These are phyloP conservation scores for Rosa hybrid DNA, from an alignment of 331 rosid species.

Conservation along the genomic window DNA sequence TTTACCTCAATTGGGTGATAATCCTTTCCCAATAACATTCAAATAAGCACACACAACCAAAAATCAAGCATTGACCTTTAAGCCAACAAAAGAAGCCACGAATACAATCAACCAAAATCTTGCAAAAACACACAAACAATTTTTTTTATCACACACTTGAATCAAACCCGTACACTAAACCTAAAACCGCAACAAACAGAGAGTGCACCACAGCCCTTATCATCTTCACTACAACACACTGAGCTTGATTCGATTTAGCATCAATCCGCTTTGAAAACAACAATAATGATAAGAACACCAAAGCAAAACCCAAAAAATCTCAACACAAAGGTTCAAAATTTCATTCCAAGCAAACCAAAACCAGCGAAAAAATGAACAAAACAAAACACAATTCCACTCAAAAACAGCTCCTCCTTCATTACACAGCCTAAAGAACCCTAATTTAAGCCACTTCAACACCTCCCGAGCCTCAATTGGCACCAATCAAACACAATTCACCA, in stretches of 20 bases:
- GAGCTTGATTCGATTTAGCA: conserved; percentile 18
- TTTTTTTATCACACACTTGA: background rate
- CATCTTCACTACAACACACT: conserved; percentile 14
- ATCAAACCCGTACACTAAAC: background rate
- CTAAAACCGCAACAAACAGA: background rate
- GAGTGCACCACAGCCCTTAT: background rate
- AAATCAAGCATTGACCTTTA: background rate
- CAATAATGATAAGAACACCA: conserved; percentile 1
- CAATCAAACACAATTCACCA: conserved; percentile 32
- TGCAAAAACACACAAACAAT: background rate
- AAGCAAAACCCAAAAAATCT: background rate
- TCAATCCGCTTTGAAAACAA: conserved; percentile 7
- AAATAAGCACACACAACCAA: background rate
- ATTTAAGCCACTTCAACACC: conserved; percentile 8
- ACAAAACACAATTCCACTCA: background rate
- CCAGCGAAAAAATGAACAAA: conserved; percentile 9
- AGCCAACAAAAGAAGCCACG: conserved; percentile 4
- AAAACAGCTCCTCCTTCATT: background rate
- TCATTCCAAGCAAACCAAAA: conserved; percentile 6
- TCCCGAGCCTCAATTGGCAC: conserved; percentile 8
- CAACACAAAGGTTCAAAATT: background rate
- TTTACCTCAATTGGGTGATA: background rate
- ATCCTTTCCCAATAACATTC: background rate
- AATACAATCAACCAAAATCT: background rate
- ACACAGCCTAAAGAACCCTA: conserved; percentile 27